Base-by-base conservation (phyloP, 1,284 basidiomycete species). In the Ceratobasidium papillatum region DNA sequence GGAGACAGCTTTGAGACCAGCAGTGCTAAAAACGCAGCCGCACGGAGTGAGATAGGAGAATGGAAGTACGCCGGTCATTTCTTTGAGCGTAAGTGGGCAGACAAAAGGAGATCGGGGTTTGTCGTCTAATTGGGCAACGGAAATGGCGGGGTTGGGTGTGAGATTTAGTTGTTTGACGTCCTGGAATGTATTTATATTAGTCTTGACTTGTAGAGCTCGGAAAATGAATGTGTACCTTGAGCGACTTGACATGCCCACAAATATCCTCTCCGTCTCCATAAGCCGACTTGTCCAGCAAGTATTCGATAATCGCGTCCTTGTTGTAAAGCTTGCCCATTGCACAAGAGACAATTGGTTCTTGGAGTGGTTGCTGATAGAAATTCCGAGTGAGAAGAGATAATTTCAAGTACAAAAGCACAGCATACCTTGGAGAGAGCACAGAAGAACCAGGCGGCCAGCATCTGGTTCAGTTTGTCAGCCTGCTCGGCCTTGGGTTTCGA, bases 261-360 rank as follows among this genome's bases (percentile, higher is more conserved):
- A 95, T 94, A 77, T 89, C 86, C 77, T 92, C 91, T 0, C 93
- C 93, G 77, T 95, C 94, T 11, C 93, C 94, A 80, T 92, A 94
- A 0, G 88, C 85, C 9, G 87, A 83, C 79, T 88, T 90, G 81
- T 96, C 92, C 30, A 98, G 83, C 43, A 97, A 85, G 81, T 90
- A 96, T 81, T 96, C 94, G 62, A 98, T 87, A 52, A 98, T 84
- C 0, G 95, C 90, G 80, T 96, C 95, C 81, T 96, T 97, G 83
- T 98, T 98, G 81, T 97, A 98, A 1, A 98, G 85, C 81, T 95
- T 96, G 32, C 96, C 96, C 0, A 98, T 85, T 0, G 90, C 90
- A 82, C 95, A 96, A 0, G 94, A 91, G 0, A 97, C 95, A 14
- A 97, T 86, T 0, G 95, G 96, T 77, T 94, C 90, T 78, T 90